A percentile compares a stretch with the other conserved stretches of the same genome.
These are phyloP conservation scores for Chenopodium formosanum DNA, from an alignment of 148 eudicot genomes.

Conservation along the genomic window DNA sequence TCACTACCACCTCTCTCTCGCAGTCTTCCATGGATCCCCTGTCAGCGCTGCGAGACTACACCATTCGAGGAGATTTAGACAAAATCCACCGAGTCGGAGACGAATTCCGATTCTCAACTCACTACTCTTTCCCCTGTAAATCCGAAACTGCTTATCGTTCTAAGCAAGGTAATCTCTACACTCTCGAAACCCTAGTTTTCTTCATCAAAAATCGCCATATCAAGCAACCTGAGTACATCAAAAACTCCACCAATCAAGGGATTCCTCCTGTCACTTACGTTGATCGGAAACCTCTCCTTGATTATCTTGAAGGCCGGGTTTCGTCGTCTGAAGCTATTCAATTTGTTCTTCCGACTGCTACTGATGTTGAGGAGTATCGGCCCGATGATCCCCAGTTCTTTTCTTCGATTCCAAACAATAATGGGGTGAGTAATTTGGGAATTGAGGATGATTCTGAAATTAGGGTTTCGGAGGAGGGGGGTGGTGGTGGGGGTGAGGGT, in stretches of 20 bases:
- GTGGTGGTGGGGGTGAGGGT: neutral
- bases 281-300: slow-evolving; percentile 75
- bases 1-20: neutral
- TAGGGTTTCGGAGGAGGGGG: slow-evolving; percentile 24
- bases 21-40: slow-evolving; percentile 63
- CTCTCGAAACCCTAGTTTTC: slow-evolving; percentile 82
- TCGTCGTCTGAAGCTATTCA: slow-evolving; percentile 66
- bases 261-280: slow-evolving; percentile 67
- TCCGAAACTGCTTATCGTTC: slow-evolving; percentile 73
- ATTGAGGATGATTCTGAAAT: slow-evolving; percentile 18
- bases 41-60: slow-evolving; percentile 73
- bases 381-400: slow-evolving; percentile 48
- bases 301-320: slow-evolving; percentile 67
- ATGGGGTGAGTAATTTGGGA: slow-evolving; percentile 1
- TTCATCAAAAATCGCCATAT: slow-evolving; percentile 64
- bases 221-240: slow-evolving; percentile 72
- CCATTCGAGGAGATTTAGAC: slow-evolving; percentile 58
- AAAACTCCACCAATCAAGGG: slow-evolving; percentile 42
- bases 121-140: slow-evolving; percentile 58
- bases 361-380: slow-evolving; percentile 40
- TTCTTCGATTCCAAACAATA: neutral
- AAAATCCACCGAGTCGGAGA: slow-evolving; percentile 49
- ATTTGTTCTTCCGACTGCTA: slow-evolving; percentile 26
- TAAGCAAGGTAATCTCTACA: slow-evolving; percentile 66
- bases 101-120: slow-evolving; percentile 59